Conservation (phyloP, 75 land plant species). For the Isoetes taiwanensis region DNA sequence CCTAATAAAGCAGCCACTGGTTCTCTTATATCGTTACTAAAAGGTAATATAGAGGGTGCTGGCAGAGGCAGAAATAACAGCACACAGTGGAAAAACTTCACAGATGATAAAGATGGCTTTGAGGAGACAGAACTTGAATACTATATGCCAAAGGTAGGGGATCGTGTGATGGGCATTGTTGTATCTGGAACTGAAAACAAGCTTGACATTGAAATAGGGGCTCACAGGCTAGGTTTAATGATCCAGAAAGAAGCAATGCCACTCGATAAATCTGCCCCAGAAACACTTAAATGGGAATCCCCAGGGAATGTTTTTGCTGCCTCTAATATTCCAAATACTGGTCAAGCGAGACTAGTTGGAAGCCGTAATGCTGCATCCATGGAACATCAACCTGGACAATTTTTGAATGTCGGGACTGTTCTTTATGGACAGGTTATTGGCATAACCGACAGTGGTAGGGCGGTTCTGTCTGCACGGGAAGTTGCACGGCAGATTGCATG, state of each 20-base stretch:
- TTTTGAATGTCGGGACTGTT: constrained; percentile 63
- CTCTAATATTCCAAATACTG: constrained; percentile 25
- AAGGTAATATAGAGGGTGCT: too few relatives aligned
- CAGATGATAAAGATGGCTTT: too few relatives aligned
- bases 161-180: constrained; percentile 66
- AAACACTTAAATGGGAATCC: constrained; percentile 30
- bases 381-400: constrained; percentile 21
- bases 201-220: constrained; percentile 66
- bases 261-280: constrained; percentile 41
- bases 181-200: constrained; percentile 68
- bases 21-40: too few relatives aligned
- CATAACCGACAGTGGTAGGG: constrained; percentile 60
- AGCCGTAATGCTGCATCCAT: too few relatives aligned
- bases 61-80: too few relatives aligned
- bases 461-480: constrained; percentile 54
- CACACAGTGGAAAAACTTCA: too few relatives aligned
- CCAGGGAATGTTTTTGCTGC: constrained; percentile 11
- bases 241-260: constrained; percentile 60
- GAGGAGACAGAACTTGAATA: constrained; percentile 28
- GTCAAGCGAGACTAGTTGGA: constrained; percentile 59
- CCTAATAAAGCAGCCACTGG: too few relatives aligned
- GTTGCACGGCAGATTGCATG: constrained; percentile 46
- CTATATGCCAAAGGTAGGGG: constrained; percentile 58
- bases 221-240: constrained; percentile 57
- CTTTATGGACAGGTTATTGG: constrained; percentile 64